A percentile compares a stretch with the other conserved stretches of the same genome.
Evolutionary conservation across 352 stramenopile species (phyloP).

Genomic region (Pythium rishiriense): DNA sequence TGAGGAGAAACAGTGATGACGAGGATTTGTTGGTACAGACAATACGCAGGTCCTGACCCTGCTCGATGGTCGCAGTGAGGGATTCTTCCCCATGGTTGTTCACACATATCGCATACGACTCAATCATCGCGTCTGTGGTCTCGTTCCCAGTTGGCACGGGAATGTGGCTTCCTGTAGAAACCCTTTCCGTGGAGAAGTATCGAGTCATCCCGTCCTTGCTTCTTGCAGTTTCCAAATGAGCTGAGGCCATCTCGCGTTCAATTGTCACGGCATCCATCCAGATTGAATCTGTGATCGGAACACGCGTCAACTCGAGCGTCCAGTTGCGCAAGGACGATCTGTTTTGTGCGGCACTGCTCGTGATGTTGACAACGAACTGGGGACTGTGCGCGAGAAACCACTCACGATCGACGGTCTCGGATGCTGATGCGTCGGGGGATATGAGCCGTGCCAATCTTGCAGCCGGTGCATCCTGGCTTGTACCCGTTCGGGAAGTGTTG

Average conservation of each 20-base stretch:
- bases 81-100: too few species aligned
- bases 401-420: neutral
- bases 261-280: conserved; percentile 9
- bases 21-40: neutral
- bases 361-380: neutral
- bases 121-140: too few species aligned
- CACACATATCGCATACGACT: too few species aligned
- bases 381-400: too few species aligned
- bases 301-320: neutral
- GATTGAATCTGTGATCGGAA: neutral
- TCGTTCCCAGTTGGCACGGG: too few species aligned
- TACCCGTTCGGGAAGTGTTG: too few species aligned
- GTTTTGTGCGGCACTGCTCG: neutral
- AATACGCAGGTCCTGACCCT: too few species aligned
- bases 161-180: too few species aligned
- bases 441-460: neutral
- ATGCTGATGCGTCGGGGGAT: neutral
- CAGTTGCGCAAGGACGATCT: neutral
- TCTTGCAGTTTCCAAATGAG: neutral
- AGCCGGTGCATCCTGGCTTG: too few species aligned
- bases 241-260: neutral
- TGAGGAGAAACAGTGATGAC: neutral
- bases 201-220: neutral
- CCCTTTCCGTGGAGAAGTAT: neutral
- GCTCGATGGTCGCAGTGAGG: neutral